Conservation (phyloP, 2,329 filamentous ascomycete species). For the Aspergillus fumigatus region DNA sequence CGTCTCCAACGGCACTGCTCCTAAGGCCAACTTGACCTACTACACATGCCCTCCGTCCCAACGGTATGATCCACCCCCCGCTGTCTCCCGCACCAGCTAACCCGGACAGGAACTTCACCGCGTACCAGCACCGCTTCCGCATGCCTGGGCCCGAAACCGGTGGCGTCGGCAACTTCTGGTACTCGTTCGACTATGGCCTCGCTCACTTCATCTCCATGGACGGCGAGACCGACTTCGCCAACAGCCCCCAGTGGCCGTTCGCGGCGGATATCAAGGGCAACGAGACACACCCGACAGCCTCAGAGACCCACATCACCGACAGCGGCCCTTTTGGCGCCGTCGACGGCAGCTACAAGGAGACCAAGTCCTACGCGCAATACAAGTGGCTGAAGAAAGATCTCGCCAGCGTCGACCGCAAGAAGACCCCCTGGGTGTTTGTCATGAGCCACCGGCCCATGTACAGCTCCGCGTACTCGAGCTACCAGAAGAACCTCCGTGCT, state of each 20-base stretch:
- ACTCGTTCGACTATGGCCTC: constrained; percentile 53
- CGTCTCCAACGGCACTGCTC: constrained; percentile 39
- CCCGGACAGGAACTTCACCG: constrained; percentile 45
- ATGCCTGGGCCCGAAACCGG: constrained; percentile 48
- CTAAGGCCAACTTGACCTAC: constrained; percentile 41
- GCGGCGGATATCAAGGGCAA: constrained; percentile 39
- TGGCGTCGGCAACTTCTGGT: constrained; percentile 52
- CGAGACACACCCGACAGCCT: constrained; percentile 37
- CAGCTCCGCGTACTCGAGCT: constrained; percentile 41
- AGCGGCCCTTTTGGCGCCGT: constrained; percentile 47
- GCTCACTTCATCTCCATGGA: constrained; percentile 49
- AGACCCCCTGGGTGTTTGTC: constrained; percentile 49
- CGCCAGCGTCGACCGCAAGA: constrained; percentile 40
- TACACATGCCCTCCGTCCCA: constrained; percentile 51
- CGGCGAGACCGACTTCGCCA: constrained; percentile 48
- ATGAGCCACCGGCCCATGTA: constrained; percentile 51
- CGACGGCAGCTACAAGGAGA: constrained; percentile 37
- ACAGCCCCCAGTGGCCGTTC: constrained; percentile 46
- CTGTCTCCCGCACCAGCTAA: neutral
- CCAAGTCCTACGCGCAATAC: constrained; percentile 44
- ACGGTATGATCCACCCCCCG: constrained; percentile 23
- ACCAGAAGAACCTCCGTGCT: constrained; percentile 41
- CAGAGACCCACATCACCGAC: constrained; percentile 46
- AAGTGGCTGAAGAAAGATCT: constrained; percentile 47
- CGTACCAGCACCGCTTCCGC: constrained; percentile 49